Evolutionary conservation across 2,329 filamentous ascomycete species (phyloP).

Genomic region (Onygenales sp.): DNA sequence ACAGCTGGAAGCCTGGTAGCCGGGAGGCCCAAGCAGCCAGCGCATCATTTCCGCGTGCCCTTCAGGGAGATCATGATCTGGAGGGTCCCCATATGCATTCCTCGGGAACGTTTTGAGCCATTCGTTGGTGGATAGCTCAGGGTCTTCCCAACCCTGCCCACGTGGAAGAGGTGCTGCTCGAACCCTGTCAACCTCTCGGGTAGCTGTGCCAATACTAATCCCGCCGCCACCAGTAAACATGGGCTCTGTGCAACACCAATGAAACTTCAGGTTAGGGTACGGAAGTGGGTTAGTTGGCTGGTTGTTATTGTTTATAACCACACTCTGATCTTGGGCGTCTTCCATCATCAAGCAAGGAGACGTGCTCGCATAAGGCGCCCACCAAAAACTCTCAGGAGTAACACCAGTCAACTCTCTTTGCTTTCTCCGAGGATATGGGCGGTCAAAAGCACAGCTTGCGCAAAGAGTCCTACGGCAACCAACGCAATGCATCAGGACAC

Average conservation of each 20-base stretch:
- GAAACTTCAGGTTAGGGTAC: constrained; percentile 44
- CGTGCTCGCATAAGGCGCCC: constrained; percentile 46
- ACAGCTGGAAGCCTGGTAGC: constrained; percentile 37
- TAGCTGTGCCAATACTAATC: constrained; percentile 47
- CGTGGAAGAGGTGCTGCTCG: constrained; percentile 48
- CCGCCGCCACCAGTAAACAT: constrained; percentile 51
- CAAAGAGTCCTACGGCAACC: constrained; percentile 52
- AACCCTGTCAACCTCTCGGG: constrained; percentile 45
- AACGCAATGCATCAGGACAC: constrained; percentile 52
- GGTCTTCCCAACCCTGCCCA: constrained; percentile 45
- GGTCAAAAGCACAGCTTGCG: constrained; percentile 50
- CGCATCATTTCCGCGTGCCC: constrained; percentile 35
- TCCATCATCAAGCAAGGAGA: constrained; percentile 53
- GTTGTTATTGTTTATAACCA: constrained; percentile 14
- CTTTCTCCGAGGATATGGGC: constrained; percentile 38
- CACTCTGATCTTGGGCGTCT: constrained; percentile 22
- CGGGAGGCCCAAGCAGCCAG: constrained; percentile 40
- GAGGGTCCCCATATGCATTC: constrained; percentile 31
- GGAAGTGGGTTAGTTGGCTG: constrained; percentile 25
- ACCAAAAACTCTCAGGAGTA: constrained; percentile 42
- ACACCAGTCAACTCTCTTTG: constrained; percentile 9
- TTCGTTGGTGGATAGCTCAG: constrained; percentile 39
- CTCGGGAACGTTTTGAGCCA: constrained; percentile 32
- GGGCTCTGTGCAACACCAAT: constrained; percentile 52
- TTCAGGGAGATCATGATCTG: constrained; percentile 30